phyloP scores from a whole-genome alignment of 1,284 basidiomycete genomes.

The Boletus semigastroideus region DNA sequence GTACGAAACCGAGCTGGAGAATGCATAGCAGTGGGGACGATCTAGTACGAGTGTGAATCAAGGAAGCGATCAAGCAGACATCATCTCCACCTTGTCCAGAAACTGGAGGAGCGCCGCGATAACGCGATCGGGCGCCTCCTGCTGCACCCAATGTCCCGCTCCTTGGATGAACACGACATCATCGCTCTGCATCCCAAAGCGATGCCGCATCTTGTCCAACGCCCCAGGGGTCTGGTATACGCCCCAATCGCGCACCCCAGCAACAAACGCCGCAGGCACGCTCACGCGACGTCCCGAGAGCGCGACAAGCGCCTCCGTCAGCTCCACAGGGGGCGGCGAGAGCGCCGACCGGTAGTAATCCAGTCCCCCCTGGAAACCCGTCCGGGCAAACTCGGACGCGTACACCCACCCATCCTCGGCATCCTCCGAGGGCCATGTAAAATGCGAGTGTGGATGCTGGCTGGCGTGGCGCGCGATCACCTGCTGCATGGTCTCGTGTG shows the following conservation, averaged over 20 bases:
- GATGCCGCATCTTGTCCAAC: conserved; percentile 42
- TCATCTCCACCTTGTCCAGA: conserved; percentile 11
- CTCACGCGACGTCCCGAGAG: conserved; percentile 38
- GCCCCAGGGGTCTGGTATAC: conserved; percentile 54
- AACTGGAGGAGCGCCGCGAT: conserved; percentile 24
- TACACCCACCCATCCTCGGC: conserved; percentile 46
- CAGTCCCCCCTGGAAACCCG: conserved; percentile 63
- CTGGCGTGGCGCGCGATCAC: conserved; percentile 35
- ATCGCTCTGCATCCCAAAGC: conserved; percentile 36
- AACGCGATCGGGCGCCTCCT: conserved; percentile 42
- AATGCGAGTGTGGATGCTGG: conserved; percentile 17
- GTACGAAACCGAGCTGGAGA: conserved; percentile 2
- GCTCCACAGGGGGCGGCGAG: conserved; percentile 21
- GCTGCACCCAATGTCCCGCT: conserved; percentile 66
- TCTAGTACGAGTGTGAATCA: not conserved
- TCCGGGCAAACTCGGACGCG: conserved; percentile 46
- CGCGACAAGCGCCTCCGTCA: conserved; percentile 12
- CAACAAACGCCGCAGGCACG: conserved; percentile 54
- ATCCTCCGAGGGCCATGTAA: conserved; percentile 50
- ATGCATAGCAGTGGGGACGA: not conserved
- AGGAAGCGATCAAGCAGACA: not conserved
- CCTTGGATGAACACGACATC: conserved; percentile 54
- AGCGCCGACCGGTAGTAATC: conserved; percentile 52
- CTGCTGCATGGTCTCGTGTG: conserved; percentile 51
- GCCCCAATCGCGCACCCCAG: conserved; percentile 59